phyloP scores from a whole-genome alignment of 345 rosid species.

The Lepidium africanum region DNA sequence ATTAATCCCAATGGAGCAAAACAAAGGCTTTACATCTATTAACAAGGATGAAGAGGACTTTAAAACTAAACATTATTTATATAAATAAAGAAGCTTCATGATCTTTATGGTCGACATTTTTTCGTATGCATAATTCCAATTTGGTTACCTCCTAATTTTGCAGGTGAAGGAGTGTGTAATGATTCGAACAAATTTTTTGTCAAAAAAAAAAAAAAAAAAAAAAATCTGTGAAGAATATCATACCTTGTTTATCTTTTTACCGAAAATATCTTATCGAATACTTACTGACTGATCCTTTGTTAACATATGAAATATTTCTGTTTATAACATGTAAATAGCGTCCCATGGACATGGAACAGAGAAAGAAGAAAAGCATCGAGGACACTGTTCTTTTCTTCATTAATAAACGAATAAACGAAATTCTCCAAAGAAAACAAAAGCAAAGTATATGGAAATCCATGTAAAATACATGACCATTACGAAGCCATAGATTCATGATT shows the following conservation, averaged over 20 bases:
- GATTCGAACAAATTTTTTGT: not conserved
- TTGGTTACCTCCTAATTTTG: not conserved
- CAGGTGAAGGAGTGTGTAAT: not conserved
- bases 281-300: not conserved
- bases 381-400: conserved; percentile 8
- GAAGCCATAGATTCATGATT: not conserved
- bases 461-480: not conserved
- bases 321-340: not conserved
- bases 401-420: not conserved
- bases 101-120: not conserved
- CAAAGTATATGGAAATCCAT: conserved; percentile 24
- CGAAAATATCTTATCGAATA: not conserved
- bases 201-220: too few relatives aligned
- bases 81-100: not conserved
- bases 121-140: not conserved
- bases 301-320: not conserved
- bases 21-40: not conserved
- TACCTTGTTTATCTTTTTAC: too few relatives aligned
- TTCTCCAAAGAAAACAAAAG: not conserved
- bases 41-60: too few relatives aligned
- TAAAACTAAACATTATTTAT: not conserved
- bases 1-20: not conserved
- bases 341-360: not conserved
- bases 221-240: too few relatives aligned
- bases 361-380: not conserved